These are phyloP conservation scores for Nymphaea thermarum DNA, from an alignment of 164 flowering plant species.

Conservation along the genomic window DNA sequence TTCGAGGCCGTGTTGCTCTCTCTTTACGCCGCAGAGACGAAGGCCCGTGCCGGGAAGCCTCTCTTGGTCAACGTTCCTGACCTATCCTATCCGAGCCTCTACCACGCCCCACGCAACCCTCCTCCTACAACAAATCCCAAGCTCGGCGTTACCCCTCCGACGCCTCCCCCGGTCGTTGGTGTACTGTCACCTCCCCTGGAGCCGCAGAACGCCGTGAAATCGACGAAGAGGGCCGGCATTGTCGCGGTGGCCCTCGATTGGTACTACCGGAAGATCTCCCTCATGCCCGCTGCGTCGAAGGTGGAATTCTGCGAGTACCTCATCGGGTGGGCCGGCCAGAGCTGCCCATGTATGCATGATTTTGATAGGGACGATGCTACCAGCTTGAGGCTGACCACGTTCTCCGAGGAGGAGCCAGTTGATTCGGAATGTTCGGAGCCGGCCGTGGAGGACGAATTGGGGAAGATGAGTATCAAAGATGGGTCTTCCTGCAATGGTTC, in stretches of 20 bases:
- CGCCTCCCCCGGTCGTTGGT: conserved; percentile 26
- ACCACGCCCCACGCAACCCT: conserved; percentile 45
- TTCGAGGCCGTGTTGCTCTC: conserved; percentile 84
- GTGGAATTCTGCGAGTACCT: conserved; percentile 53
- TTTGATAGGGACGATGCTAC: conserved; percentile 9
- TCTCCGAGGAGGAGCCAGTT: conserved; percentile 2
- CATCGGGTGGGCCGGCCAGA: conserved; percentile 74
- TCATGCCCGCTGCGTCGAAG: conserved; percentile 88
- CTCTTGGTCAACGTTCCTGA: conserved; percentile 54
- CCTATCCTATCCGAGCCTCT: conserved; percentile 74
- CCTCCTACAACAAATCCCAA: neutral
- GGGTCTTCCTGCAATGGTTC: conserved; percentile 5
- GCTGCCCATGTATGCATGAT: conserved; percentile 42
- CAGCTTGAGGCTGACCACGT: neutral
- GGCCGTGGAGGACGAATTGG: conserved; percentile 7
- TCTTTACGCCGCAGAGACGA: conserved; percentile 52
- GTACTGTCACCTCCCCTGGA: conserved; percentile 42
- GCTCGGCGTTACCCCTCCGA: neutral
- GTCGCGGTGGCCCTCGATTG: conserved; percentile 64
- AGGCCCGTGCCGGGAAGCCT: conserved; percentile 65
- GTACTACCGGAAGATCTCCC: conserved; percentile 66
- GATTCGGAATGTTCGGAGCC: conserved; percentile 3
- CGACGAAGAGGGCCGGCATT: conserved; percentile 70
- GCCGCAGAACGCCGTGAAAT: conserved; percentile 75
- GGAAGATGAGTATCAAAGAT: neutral